Evolutionary conservation across 352 stramenopile genomes (phyloP).

Genomic region (Pythium scleroteichum): DNA sequence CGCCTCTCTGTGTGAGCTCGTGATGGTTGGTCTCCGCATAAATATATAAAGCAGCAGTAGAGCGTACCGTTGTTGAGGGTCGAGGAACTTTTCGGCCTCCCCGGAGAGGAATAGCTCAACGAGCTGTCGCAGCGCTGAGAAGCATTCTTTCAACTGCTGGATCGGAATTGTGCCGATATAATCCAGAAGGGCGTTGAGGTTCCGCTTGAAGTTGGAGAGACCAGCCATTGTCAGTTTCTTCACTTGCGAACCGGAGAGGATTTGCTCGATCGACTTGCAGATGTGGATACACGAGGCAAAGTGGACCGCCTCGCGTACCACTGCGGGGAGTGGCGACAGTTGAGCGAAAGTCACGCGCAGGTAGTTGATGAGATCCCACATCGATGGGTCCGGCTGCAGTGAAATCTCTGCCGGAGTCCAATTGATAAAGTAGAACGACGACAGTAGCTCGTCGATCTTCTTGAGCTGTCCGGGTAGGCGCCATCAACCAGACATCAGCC

Average conservation of each 20-base stretch:
- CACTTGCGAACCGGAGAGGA: conserved; percentile 55
- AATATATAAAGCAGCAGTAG: neutral
- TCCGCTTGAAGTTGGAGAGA: conserved; percentile 77
- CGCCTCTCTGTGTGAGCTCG: conserved; percentile 34
- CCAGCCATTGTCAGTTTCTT: conserved; percentile 74
- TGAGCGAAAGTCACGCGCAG: conserved; percentile 80
- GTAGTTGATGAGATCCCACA: conserved; percentile 87
- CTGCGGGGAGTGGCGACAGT: conserved; percentile 50
- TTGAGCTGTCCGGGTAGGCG: conserved; percentile 47
- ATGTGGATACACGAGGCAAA: conserved; percentile 82
- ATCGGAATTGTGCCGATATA: conserved; percentile 64
- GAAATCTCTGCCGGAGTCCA: conserved; percentile 61
- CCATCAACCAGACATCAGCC: neutral
- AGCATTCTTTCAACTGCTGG: conserved; percentile 64
- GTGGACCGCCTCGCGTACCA: conserved; percentile 66
- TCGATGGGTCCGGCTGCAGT: conserved; percentile 66
- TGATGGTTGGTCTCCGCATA: neutral
- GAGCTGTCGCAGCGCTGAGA: conserved; percentile 60
- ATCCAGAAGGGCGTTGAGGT: conserved; percentile 66
- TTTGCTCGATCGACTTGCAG: conserved; percentile 71
- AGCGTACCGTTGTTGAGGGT: conserved; percentile 57
- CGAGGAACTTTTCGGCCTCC: conserved; percentile 55
- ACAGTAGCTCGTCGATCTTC: conserved; percentile 80
- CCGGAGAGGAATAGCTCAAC: conserved; percentile 72
- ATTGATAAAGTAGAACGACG: conserved; percentile 78